A percentile compares a stretch with the other conserved stretches of the same genome.
Conservation (phyloP, 2,329 filamentous ascomycete genomes). For the Stachybotrys chlorohalonatus region DNA sequence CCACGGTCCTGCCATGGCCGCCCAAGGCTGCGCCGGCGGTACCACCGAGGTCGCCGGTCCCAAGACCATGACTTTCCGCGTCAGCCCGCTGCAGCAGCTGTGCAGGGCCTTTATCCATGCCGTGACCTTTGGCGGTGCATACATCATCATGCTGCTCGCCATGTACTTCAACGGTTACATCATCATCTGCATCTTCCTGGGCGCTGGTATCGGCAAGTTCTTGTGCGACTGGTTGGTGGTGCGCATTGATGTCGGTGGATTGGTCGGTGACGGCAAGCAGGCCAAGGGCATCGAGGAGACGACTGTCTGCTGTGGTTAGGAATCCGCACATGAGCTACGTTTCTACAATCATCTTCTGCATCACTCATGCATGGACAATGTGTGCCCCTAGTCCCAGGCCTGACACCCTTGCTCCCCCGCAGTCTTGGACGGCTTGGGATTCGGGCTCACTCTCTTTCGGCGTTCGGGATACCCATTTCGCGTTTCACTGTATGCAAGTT, state of each 20-base stretch:
- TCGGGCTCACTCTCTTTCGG: background rate
- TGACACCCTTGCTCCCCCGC: background rate
- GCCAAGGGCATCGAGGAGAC: conserved; percentile 31
- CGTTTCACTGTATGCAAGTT: background rate
- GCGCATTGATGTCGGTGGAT: conserved; percentile 24
- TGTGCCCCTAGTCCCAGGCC: background rate
- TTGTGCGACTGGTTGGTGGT: conserved; percentile 43
- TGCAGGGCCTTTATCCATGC: conserved; percentile 59
- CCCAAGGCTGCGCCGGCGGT: conserved; percentile 10
- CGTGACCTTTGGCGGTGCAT: conserved; percentile 63
- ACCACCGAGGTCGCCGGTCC: conserved; percentile 9
- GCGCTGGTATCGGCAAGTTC: conserved; percentile 42
- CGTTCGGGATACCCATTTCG: background rate
- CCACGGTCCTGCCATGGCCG: conserved; percentile 11
- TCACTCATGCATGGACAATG: background rate
- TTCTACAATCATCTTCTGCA: background rate
- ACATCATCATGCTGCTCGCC: conserved; percentile 63
- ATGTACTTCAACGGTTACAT: conserved; percentile 63
- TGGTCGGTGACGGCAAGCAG: conserved; percentile 12
- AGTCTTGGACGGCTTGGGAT: background rate
- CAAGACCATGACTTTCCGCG: conserved; percentile 33
- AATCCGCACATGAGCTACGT: no score
- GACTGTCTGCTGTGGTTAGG: conserved; percentile 35
- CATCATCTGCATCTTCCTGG: conserved; percentile 66
- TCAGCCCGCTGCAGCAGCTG: conserved; percentile 54